Conservation (phyloP, 768 basidiomycete genomes). For the Boletus speciosus region DNA sequence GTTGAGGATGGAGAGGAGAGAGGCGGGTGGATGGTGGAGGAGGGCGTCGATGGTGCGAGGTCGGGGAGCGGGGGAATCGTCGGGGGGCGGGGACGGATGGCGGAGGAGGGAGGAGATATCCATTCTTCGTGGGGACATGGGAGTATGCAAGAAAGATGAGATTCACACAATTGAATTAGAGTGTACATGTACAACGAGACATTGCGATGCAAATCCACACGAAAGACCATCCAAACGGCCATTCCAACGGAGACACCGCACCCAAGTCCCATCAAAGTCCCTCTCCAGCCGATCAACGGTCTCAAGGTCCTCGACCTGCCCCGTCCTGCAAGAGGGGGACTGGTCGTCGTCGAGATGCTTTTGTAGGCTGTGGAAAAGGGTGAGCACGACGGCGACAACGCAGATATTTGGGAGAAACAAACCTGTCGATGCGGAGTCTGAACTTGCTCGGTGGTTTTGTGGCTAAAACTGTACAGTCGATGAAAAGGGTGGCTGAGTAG, state of each 20-base stretch:
- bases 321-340: slow-evolving; percentile 66
- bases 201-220: slow-evolving; percentile 76
- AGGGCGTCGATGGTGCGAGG: slow-evolving; percentile 21
- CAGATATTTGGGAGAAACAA: neutral
- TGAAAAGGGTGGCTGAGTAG: slow-evolving; percentile 36
- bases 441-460: slow-evolving; percentile 23
- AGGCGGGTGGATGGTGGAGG: slow-evolving; percentile 18
- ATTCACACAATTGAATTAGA: slow-evolving; percentile 3
- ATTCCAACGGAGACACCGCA: slow-evolving; percentile 62
- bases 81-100: slow-evolving; percentile 11
- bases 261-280: slow-evolving; percentile 77
- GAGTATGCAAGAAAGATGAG: neutral
- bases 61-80: neutral
- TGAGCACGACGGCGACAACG: slow-evolving; percentile 1
- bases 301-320: slow-evolving; percentile 82
- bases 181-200: slow-evolving; percentile 75
- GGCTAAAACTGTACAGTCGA: slow-evolving; percentile 35
- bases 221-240: slow-evolving; percentile 59
- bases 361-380: slow-evolving; percentile 47
- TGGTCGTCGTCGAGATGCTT: slow-evolving; percentile 89
- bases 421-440: slow-evolving; percentile 46
- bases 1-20: slow-evolving; percentile 24
- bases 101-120: slow-evolving; percentile 76
- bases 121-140: slow-evolving; percentile 65
- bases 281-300: slow-evolving; percentile 86